Percentiles rank a stretch among this genome's conserved stretches.
These are phyloP conservation scores for Chromera velia DNA, from an alignment of 73 alveolate genomes.

Conservation along the genomic window DNA sequence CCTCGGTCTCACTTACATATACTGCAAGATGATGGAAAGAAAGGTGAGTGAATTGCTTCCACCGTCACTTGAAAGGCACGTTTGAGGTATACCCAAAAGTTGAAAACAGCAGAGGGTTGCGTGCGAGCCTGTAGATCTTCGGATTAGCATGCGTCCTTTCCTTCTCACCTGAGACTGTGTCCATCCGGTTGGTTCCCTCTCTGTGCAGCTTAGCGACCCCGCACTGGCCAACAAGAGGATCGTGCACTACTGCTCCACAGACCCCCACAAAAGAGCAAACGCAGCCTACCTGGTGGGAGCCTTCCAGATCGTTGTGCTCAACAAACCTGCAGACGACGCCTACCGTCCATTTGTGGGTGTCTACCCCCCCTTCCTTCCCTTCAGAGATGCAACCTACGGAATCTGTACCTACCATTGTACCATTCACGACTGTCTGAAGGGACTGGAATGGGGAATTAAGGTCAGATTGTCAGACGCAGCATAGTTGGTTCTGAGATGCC, in stretches of 20 bases:
- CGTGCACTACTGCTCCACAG: slow-evolving; percentile 16
- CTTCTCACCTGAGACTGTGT: no score
- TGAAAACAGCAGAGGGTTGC: neutral
- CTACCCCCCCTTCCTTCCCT: slow-evolving; percentile 60
- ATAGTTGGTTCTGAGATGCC: no score
- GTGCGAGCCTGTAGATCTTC: no score
- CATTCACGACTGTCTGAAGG: slow-evolving; percentile 64
- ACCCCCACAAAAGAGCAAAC: slow-evolving; percentile 7
- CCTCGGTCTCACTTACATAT: slow-evolving; percentile 70
- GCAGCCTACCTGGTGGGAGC: slow-evolving; percentile 35
- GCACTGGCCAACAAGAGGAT: neutral
- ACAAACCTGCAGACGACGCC: slow-evolving; percentile 47
- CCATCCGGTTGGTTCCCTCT: no score
- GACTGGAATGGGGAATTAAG: neutral
- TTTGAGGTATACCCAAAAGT: neutral
- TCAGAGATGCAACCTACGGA: slow-evolving; percentile 84
- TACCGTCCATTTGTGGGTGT: neutral
- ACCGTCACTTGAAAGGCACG: no score
- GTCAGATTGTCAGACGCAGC: no score
- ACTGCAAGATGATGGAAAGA: slow-evolving; percentile 37
- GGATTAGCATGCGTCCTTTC: no score
- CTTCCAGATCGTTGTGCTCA: slow-evolving; percentile 4
- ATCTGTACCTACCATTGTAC: slow-evolving; percentile 76
- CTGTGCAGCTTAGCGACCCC: neutral
- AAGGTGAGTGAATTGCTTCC: neutral